A percentile compares a stretch with the other conserved stretches of the same genome.
Conservation (phyloP, 768 basidiomycete species). For the Tricholoma saponaceum region DNA sequence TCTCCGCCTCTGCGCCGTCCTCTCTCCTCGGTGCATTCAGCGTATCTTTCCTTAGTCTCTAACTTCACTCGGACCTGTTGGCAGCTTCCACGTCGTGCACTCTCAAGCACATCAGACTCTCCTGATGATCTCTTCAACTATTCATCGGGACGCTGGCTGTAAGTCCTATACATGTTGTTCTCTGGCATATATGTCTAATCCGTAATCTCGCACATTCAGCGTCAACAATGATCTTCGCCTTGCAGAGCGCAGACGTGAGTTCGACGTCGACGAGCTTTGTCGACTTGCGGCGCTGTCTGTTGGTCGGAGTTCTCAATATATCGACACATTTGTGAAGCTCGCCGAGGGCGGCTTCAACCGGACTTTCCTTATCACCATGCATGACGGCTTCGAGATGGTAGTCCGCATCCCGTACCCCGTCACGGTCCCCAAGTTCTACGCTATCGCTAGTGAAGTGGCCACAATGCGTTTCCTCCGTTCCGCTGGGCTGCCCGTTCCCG, state of each 20-base stretch:
- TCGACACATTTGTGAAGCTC: constrained; percentile 36
- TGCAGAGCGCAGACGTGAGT: constrained; percentile 35
- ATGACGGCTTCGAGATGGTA: constrained; percentile 30
- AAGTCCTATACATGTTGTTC: constrained; percentile 30
- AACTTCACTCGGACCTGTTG: constrained; percentile 21
- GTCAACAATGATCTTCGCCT: constrained; percentile 42
- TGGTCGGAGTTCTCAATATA: constrained; percentile 29
- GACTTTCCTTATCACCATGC: constrained; percentile 35
- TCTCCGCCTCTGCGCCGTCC: no score
- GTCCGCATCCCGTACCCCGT: constrained; percentile 38
- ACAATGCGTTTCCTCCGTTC: constrained; percentile 39
- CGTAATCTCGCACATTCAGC: constrained; percentile 25
- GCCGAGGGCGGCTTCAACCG: constrained; percentile 42
- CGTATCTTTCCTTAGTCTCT: constrained; percentile 18
- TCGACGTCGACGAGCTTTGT: constrained; percentile 25
- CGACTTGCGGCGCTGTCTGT: constrained; percentile 44
- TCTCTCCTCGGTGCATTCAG: no score
- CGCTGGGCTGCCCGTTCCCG: constrained; percentile 34
- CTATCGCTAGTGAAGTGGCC: constrained; percentile 43
- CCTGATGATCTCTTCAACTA: constrained; percentile 36
- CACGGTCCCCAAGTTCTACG: constrained; percentile 31
- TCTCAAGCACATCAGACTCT: constrained; percentile 25
- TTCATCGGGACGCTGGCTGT: constrained; percentile 39
- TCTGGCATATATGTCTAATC: constrained; percentile 22
- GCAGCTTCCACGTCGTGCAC: constrained; percentile 26